These are phyloP conservation scores for Periconia macrospinosa DNA, from an alignment of 2,329 filamentous ascomycete species.

Conservation along the genomic window DNA sequence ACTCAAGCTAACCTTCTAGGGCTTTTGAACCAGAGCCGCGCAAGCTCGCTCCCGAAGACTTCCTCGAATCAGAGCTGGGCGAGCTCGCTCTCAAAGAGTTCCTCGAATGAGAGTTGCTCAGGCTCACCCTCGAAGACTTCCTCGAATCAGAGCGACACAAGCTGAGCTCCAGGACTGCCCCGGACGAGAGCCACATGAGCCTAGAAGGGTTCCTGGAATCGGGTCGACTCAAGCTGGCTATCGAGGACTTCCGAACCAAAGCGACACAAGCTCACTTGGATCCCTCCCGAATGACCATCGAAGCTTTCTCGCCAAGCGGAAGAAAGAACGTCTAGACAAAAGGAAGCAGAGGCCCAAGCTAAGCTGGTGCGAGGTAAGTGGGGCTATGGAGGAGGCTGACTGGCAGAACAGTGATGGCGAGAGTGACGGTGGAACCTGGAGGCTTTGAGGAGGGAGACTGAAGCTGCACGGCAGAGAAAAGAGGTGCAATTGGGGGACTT, in stretches of 20 bases:
- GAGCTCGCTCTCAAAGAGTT: slow-evolving; percentile 63
- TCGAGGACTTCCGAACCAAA: too few relatives aligned
- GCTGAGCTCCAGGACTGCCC: slow-evolving; percentile 47
- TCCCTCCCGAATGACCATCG: slow-evolving; percentile 90
- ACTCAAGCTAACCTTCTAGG: too few relatives aligned
- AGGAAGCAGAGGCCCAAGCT: slow-evolving; percentile 89
- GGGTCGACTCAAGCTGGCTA: too few relatives aligned
- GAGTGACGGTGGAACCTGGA: slow-evolving; percentile 71
- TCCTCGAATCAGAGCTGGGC: too few relatives aligned
- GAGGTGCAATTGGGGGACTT: too few relatives aligned
- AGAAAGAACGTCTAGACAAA: slow-evolving; percentile 93
- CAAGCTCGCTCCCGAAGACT: slow-evolving; percentile 82
- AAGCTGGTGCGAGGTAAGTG: slow-evolving; percentile 87
- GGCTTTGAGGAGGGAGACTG: slow-evolving; percentile 81
- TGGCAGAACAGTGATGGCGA: slow-evolving; percentile 71
- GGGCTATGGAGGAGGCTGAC: slow-evolving; percentile 92
- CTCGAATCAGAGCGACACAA: slow-evolving; percentile 95
- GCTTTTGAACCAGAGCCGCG: too few relatives aligned
- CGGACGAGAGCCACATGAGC: too few relatives aligned
- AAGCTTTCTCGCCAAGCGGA: slow-evolving; percentile 96
- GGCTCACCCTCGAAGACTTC: slow-evolving; percentile 96
- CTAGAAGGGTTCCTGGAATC: too few relatives aligned
- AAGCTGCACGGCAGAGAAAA: slow-evolving; percentile 70
- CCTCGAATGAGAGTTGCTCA: slow-evolving; percentile 93
- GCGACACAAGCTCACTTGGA: slow-evolving; percentile 82